Conservation (phyloP, 306 rosid species). For the Elaeagnus macrophylla region DNA sequence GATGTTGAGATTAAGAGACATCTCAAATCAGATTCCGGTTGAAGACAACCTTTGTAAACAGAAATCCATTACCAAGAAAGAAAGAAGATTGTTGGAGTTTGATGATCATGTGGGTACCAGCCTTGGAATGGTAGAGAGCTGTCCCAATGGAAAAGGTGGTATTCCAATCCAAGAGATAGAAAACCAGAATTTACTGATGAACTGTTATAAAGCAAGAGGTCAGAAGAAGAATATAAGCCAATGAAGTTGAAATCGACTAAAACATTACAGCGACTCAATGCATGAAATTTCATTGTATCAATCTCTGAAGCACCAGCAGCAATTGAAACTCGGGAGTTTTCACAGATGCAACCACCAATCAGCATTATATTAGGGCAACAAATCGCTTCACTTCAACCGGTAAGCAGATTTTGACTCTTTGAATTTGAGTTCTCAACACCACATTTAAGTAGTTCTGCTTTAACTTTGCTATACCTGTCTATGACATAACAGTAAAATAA, state of each 20-base stretch:
- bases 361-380: too few relatives aligned
- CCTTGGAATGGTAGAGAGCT: constrained; percentile 22
- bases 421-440: too few relatives aligned
- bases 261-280: not conserved
- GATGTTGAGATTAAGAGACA: constrained; percentile 17
- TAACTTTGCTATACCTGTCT: too few relatives aligned
- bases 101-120: constrained; percentile 10
- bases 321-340: too few relatives aligned
- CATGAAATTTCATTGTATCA: too few relatives aligned
- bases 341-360: too few relatives aligned
- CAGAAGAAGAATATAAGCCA: constrained; percentile 22
- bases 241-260: constrained; percentile 17
- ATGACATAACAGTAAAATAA: too few relatives aligned
- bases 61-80: constrained; percentile 32
- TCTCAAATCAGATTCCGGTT: constrained; percentile 16
- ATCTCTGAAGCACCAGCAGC: too few relatives aligned
- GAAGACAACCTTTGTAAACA: constrained; percentile 24
- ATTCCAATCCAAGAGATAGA: constrained; percentile 12
- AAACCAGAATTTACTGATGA: constrained; percentile 11
- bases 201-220: constrained; percentile 15
- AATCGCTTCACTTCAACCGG: too few relatives aligned
- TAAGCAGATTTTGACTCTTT: too few relatives aligned
- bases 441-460: too few relatives aligned
- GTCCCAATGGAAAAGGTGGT: constrained; percentile 22
- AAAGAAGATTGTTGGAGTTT: constrained; percentile 11